These are phyloP conservation scores for Ustilago cynodontis DNA, from an alignment of 1,284 basidiomycete genomes.

Conservation along the genomic window DNA sequence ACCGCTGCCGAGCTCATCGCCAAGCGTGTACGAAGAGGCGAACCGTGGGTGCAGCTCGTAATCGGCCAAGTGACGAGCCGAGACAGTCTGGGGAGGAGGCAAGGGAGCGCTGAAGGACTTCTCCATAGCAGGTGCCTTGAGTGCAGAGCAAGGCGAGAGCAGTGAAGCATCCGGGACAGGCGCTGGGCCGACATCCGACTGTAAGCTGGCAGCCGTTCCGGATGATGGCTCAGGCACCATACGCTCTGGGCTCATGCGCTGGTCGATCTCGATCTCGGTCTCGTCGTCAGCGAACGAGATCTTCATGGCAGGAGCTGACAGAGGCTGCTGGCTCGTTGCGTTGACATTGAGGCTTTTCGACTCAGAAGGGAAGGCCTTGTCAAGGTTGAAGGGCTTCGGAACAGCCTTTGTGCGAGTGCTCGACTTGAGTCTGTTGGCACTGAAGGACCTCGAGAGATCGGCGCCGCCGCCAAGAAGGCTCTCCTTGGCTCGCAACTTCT, in stretches of 20 bases:
- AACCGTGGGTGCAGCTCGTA: slow-evolving; percentile 79
- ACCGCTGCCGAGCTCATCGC: slow-evolving; percentile 83
- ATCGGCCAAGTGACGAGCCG: slow-evolving; percentile 56
- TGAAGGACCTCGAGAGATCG: slow-evolving; percentile 50
- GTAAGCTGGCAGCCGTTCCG: slow-evolving; percentile 2
- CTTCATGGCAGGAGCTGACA: slow-evolving; percentile 52
- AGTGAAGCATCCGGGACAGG: slow-evolving; percentile 29
- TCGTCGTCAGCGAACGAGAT: slow-evolving; percentile 48
- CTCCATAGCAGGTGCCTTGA: slow-evolving; percentile 66
- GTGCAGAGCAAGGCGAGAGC: slow-evolving; percentile 40
- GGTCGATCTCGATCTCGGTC: slow-evolving; percentile 36
- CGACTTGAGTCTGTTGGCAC: slow-evolving; percentile 49
- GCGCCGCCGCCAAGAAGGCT: slow-evolving; percentile 44
- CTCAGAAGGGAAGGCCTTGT: slow-evolving; percentile 36
- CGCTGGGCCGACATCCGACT: slow-evolving; percentile 18
- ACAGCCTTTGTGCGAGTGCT: slow-evolving; percentile 41
- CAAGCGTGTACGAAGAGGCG: slow-evolving; percentile 77
- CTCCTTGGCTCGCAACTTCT: slow-evolving; percentile 46
- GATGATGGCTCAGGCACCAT: slow-evolving; percentile 20
- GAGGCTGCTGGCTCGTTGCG: slow-evolving; percentile 28
- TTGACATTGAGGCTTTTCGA: slow-evolving; percentile 19
- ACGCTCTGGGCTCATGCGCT: slow-evolving; percentile 36
- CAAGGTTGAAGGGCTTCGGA: slow-evolving; percentile 51
- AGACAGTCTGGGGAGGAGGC: slow-evolving; percentile 53
- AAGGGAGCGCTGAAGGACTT: slow-evolving; percentile 59